A percentile compares a stretch with the other conserved stretches of the same genome.
These are phyloP conservation scores for Neurospora sp. DNA, from an alignment of 495 filamentous ascomycete genomes.

Conservation along the genomic window DNA sequence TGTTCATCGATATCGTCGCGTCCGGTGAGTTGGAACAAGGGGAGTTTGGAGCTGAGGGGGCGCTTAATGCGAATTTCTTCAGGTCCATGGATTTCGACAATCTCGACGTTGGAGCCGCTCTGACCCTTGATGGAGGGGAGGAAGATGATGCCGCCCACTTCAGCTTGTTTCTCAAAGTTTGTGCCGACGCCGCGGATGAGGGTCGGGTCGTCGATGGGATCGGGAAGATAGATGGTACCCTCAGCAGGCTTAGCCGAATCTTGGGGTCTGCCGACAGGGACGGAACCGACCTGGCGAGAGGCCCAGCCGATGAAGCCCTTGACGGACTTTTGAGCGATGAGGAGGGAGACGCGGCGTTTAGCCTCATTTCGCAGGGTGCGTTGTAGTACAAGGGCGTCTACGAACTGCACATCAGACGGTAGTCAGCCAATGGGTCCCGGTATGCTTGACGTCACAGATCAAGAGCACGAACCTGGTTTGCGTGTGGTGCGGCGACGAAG, in stretches of 20 bases:
- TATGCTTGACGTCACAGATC: neutral
- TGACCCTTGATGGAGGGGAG: slow-evolving; percentile 73
- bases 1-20: slow-evolving; percentile 56
- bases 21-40: slow-evolving; percentile 70
- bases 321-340: slow-evolving; percentile 93
- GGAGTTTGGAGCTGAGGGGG: slow-evolving; percentile 60
- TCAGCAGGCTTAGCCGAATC: slow-evolving; percentile 71
- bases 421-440: slow-evolving; percentile 1
- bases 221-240: slow-evolving; percentile 84
- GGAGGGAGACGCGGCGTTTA: slow-evolving; percentile 76
- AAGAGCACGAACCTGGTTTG: slow-evolving; percentile 64
- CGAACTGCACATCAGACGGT: slow-evolving; percentile 48
- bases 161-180: slow-evolving; percentile 64
- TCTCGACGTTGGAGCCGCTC: slow-evolving; percentile 63
- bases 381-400: slow-evolving; percentile 90
- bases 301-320: slow-evolving; percentile 76
- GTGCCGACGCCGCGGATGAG: slow-evolving; percentile 78
- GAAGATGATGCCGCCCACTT: slow-evolving; percentile 73
- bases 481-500: slow-evolving; percentile 96
- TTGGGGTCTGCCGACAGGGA: slow-evolving; percentile 82
- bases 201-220: slow-evolving; percentile 75
- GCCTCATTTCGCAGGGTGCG: slow-evolving; percentile 77
- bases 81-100: slow-evolving; percentile 65
- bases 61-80: slow-evolving; percentile 83
- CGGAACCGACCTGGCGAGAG: slow-evolving; percentile 68